Percentiles rank a stretch among this genome's conserved stretches.
Evolutionary conservation across 257 asterid genomes (phyloP).

Genomic region (Coffea canephora): DNA sequence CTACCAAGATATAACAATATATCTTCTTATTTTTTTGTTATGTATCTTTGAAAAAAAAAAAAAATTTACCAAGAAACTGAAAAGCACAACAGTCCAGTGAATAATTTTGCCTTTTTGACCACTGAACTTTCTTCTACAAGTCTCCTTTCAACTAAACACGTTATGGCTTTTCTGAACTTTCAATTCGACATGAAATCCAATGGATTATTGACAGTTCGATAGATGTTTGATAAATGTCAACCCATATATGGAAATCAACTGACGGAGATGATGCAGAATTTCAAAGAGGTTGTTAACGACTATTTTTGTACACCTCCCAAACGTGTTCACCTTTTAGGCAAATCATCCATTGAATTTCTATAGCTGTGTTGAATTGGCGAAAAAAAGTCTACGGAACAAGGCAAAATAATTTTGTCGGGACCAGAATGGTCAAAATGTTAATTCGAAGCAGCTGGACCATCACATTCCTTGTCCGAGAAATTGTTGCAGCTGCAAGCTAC

Average conservation of each 20-base stretch:
- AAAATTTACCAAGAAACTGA: neutral
- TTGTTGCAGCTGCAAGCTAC: neutral
- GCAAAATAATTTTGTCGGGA: conserved; percentile 3
- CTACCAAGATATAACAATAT: neutral
- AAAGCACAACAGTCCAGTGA: neutral
- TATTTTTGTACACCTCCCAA: neutral
- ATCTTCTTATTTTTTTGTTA: too few species aligned
- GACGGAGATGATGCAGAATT: neutral
- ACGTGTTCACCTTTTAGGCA: neutral
- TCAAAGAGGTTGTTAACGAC: neutral
- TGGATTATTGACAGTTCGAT: neutral
- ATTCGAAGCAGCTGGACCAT: conserved; percentile 6
- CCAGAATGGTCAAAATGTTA: conserved; percentile 8
- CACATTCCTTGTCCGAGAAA: conserved; percentile 1
- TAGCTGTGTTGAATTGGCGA: neutral
- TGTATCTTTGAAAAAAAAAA: too few species aligned
- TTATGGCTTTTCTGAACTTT: too few species aligned
- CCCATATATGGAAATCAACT: neutral
- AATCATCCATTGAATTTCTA: neutral
- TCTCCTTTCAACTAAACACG: too few species aligned
- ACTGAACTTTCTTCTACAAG: too few species aligned
- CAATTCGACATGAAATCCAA: too few species aligned
- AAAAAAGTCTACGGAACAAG: neutral
- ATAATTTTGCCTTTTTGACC: too few species aligned
- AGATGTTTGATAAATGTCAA: neutral